A percentile compares a stretch with the other conserved stretches of the same genome.
These are phyloP conservation scores for Saccharomycopsis olivae DNA, from an alignment of 805 yeast genomes.

Conservation along the genomic window DNA sequence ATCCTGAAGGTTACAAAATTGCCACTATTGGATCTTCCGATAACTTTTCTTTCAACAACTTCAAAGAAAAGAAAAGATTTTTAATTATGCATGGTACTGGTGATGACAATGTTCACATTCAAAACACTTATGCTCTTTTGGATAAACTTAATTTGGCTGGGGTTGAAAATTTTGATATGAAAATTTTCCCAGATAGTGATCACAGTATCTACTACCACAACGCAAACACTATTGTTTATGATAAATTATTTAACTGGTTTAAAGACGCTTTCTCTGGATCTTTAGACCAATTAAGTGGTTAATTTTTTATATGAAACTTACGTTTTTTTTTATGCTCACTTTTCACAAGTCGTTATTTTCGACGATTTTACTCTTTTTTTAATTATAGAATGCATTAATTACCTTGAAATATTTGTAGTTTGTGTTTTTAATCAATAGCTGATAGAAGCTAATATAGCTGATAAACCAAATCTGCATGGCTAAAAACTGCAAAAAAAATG, in stretches of 20 bases:
- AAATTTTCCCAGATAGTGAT: slow-evolving; percentile 87
- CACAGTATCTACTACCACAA: slow-evolving; percentile 75
- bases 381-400: too few species aligned
- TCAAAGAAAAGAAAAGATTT: slow-evolving; percentile 55
- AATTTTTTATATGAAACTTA: neutral
- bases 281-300: slow-evolving; percentile 22
- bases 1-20: slow-evolving; percentile 48
- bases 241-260: slow-evolving; percentile 63
- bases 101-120: slow-evolving; percentile 95
- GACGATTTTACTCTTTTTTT: neutral
- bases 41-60: slow-evolving; percentile 25
- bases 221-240: slow-evolving; percentile 65
- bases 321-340: too few species aligned
- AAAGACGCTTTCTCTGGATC: slow-evolving; percentile 41
- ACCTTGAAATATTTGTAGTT: too few species aligned
- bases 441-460: too few species aligned
- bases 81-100: slow-evolving; percentile 93
- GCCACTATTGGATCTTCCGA: slow-evolving; percentile 34
- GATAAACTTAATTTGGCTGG: slow-evolving; percentile 51
- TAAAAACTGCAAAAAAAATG: too few species aligned
- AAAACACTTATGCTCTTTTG: slow-evolving; percentile 68
- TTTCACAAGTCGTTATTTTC: too few species aligned
- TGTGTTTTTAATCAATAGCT: too few species aligned
- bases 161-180: slow-evolving; percentile 75
- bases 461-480: too few species aligned